Conservation (phyloP, 2,329 filamentous ascomycete genomes). For the Bipolaris cookei region DNA sequence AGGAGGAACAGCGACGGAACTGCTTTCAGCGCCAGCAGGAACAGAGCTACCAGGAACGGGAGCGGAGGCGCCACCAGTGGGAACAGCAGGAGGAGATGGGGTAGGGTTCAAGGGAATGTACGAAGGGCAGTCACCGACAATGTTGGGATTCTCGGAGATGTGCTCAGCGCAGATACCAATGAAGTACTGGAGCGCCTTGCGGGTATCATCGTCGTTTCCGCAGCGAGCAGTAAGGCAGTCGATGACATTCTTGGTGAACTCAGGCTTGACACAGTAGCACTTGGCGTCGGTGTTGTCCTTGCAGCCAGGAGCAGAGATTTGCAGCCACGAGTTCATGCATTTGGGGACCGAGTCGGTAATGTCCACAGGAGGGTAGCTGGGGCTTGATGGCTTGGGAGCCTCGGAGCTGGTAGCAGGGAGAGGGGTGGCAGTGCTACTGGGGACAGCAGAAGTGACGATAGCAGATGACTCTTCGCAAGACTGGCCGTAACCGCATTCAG, state of each 20-base stretch:
- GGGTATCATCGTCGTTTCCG: conserved; percentile 67
- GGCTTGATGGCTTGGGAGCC: conserved; percentile 26
- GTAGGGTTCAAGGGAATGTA: conserved; percentile 56
- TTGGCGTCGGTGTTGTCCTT: conserved; percentile 78
- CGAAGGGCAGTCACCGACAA: conserved; percentile 75
- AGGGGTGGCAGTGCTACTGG: conserved; percentile 6
- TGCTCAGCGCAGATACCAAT: conserved; percentile 86
- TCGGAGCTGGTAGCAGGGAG: conserved; percentile 19
- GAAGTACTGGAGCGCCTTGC: conserved; percentile 79
- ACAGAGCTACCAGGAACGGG: conserved; percentile 7
- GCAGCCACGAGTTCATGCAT: conserved; percentile 90
- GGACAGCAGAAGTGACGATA: conserved; percentile 2
- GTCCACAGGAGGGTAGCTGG: conserved; percentile 33
- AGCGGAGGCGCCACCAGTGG: conserved; percentile 22
- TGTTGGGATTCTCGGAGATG: conserved; percentile 78
- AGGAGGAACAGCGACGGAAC: conserved; percentile 13
- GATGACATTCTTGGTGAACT: conserved; percentile 81
- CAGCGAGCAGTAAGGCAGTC: conserved; percentile 79
- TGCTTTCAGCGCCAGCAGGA: conserved; percentile 21
- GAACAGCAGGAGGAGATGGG: conserved; percentile 32
- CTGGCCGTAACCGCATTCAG: conserved; percentile 22
- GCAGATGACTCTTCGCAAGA: conserved; percentile 24
- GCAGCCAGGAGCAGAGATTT: conserved; percentile 69
- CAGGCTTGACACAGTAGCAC: conserved; percentile 85
- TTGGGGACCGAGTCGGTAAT: conserved; percentile 77